Percentiles rank a stretch among this genome's conserved stretches.
phyloP scores from a whole-genome alignment of 495 filamentous ascomycete species.

The Alectoria sarmentosa region DNA sequence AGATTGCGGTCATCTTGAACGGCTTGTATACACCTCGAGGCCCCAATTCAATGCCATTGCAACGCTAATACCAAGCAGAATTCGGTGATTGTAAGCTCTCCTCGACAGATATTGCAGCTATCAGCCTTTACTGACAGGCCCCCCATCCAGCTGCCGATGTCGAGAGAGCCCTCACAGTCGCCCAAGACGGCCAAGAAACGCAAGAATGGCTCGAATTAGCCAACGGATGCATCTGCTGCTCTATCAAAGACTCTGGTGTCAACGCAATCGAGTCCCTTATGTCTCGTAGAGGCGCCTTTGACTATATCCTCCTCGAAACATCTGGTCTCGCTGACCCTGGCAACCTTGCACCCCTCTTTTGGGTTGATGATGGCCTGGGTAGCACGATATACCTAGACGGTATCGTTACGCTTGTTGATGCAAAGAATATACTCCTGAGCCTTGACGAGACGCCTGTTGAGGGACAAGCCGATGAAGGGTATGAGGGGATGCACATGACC shows the following conservation, averaged over 20 bases:
- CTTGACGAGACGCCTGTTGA: constrained; percentile 58
- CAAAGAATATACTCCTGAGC: constrained; percentile 77
- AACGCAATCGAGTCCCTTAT: constrained; percentile 94
- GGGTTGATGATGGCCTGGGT: constrained; percentile 91
- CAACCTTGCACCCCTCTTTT: constrained; percentile 92
- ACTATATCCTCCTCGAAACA: constrained; percentile 97
- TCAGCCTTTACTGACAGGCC: background rate
- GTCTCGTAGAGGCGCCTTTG: constrained; percentile 86
- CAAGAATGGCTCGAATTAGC: constrained; percentile 94
- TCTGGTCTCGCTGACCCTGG: constrained; percentile 93
- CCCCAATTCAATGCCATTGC: constrained; percentile 5
- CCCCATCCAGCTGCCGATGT: constrained; percentile 68
- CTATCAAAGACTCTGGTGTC: constrained; percentile 91
- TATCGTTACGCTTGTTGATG: constrained; percentile 93
- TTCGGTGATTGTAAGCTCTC: constrained; percentile 79
- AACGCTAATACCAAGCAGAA: constrained; percentile 44
- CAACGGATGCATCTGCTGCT: constrained; percentile 98
- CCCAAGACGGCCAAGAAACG: constrained; percentile 74
- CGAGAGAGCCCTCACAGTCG: constrained; percentile 86
- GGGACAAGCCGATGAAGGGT: constrained; percentile 44
- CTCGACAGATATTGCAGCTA: background rate
- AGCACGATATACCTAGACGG: constrained; percentile 94
- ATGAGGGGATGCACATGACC: constrained; percentile 61
- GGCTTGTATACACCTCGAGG: constrained; percentile 42
- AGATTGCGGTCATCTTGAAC: constrained; percentile 95